Evolutionary conservation across 2,329 filamentous ascomycete species (phyloP), one percentile per base, ranked within the genome.

Genomic region (Pseudogymnoascus sp.): DNA sequence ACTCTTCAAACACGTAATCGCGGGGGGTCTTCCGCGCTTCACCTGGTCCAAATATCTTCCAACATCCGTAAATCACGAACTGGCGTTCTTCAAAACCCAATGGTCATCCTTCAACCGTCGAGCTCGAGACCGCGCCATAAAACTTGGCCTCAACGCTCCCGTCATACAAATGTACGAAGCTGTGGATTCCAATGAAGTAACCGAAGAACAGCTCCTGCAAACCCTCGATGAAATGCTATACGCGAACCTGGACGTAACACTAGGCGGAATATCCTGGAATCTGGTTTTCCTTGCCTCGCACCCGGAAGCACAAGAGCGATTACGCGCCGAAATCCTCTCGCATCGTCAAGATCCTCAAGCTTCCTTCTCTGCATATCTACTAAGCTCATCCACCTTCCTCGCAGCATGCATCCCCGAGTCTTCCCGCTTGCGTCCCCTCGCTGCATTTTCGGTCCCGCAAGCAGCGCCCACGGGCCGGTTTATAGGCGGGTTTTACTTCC

Each of bases 171-270:
- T 74, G 62, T 71, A 68, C 38, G 26, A 61, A 12, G 65, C 60
- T 6, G 64, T 67, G 1, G 22, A 68, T 6, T 2, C 19, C 4
- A 71, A 73, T 0, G 33, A 61, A 4, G 68, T 76, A 19, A 68
- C 63, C 1, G 62, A 61, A 11, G 69, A 73, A 5, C 63, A 77
- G 43, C 61, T 76, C 1, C 68, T 76, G 0, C 78, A 79, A 31
- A 81, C 79, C 0, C 66, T 81, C 5, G 78, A 81, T 64, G 79
- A 81, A 67, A 73, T 74, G 46, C 72, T 81, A 0, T 81, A 75
- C 64, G 78, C 77, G 2, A 81, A 81, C 63, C 71, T 81, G 1
- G 79, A 81, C 63, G 78, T 81, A 7, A 79, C 78, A 0, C 74
- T 74, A 2, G 75, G 76, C 4, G 77, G 68, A 1, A 59, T 80